Base-by-base conservation (phyloP, 2,329 filamentous ascomycete genomes). In the Didymella keratinophila region DNA sequence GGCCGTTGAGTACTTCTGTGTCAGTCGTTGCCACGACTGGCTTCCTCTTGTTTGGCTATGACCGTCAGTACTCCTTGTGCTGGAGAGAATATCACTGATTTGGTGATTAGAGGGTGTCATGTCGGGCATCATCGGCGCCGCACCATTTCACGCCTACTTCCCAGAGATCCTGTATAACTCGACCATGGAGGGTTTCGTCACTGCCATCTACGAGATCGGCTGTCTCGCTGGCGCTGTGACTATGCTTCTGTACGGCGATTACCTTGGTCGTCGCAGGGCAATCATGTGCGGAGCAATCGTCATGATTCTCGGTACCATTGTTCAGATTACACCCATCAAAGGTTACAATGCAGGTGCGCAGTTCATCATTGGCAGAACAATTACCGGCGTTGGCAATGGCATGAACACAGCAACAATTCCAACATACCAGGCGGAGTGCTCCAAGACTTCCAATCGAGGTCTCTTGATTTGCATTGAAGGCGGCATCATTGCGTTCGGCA, bases 391-490 rank as follows among this genome's bases (percentile, higher is more conserved):
- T 20, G 83, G 83, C 6, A 85, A 84, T 59, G 83, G 83, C 20
- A 83, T 85, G 74, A 85, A 85, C 71, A 84, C 82, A 3, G 80
- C 79, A 0, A 84, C 82, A 0, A 83, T 84, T 30, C 83, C 82
- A 2, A 83, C 81, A 6, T 85, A 83, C 64, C 82, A 84, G 72
- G 81, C 82, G 7, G 82, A 84, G 64, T 84, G 81, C 45, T 82
- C 81, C 4, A 79, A 77, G 55, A 82, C 84, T 0, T 82, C 81
- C 65, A 87, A 86, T 71, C 82, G 86, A 63, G 86, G 86, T 63
- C 80, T 86, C 32, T 74, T 87, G 52, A 87, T 87, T 65, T 87
- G 85, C 71, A 85, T 87, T 46, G 84, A 81, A 68, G 83, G 80
- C 65, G 83, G 82, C 68, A 75, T 78, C 30, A 81, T 84, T 43